A percentile compares a stretch with the other conserved stretches of the same genome.
phyloP scores from a whole-genome alignment of 257 asterid species.

The Primulina huaijiensis region DNA sequence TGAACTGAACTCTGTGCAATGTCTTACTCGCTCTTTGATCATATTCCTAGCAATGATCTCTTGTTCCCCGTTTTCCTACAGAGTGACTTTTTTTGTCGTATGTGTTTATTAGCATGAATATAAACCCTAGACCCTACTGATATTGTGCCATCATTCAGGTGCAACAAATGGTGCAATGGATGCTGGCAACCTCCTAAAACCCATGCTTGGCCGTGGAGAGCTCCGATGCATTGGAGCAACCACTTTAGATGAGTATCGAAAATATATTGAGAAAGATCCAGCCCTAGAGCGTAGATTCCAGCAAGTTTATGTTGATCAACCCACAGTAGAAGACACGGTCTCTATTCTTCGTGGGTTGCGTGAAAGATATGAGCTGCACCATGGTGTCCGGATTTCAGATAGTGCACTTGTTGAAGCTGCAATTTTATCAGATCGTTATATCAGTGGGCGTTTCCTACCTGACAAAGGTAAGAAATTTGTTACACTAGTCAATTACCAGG shows the following conservation, averaged over 20 bases:
- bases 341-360: constrained; percentile 94
- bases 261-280: constrained; percentile 90
- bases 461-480: constrained; percentile 64
- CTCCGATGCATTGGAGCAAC: constrained; percentile 97
- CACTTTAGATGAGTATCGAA: constrained; percentile 88
- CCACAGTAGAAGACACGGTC: constrained; percentile 81
- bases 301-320: constrained; percentile 94
- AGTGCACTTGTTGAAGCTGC: constrained; percentile 93
- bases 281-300: constrained; percentile 94
- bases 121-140: not conserved
- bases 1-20: not conserved
- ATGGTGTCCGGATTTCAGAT: constrained; percentile 93
- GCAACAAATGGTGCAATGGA: constrained; percentile 98
- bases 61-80: not conserved
- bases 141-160: constrained; percentile 43
- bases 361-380: constrained; percentile 94
- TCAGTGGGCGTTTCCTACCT: constrained; percentile 88
- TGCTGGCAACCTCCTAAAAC: constrained; percentile 94
- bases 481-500: not conserved
- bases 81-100: not conserved
- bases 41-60: not conserved
- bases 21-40: constrained; percentile 5
- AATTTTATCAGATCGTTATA: constrained; percentile 83
- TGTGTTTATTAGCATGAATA: not conserved
- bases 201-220: constrained; percentile 99